Conservation (phyloP, 1,139 yeast genomes). For the Geotrichum carabidarum region DNA sequence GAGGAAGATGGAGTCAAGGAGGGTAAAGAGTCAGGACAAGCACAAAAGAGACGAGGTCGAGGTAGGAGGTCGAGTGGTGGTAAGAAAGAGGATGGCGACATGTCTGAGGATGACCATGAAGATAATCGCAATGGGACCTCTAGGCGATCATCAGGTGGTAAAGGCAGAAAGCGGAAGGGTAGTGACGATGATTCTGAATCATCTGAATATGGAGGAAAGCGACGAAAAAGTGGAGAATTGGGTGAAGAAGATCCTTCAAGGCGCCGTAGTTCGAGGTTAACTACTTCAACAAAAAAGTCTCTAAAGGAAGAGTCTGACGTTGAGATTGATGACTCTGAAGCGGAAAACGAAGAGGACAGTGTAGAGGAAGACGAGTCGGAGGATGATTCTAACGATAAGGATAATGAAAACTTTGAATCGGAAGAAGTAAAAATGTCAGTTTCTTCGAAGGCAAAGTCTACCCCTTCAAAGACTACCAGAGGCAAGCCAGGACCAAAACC, state of each 20-base stretch:
- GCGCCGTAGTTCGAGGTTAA: conserved; percentile 8
- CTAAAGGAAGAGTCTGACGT: conserved; percentile 23
- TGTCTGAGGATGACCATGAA: conserved; percentile 1
- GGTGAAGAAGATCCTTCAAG: not conserved
- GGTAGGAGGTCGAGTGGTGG: conserved; percentile 1
- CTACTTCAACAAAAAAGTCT: conserved; percentile 4
- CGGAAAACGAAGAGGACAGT: conserved; percentile 25
- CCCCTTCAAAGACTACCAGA: no score
- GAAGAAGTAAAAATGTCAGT: not conserved
- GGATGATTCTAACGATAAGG: conserved; percentile 18
- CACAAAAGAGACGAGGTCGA: not conserved
- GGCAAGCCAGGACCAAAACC: not conserved
- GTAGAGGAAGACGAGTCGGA: conserved; percentile 28
- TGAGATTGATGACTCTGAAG: conserved; percentile 25
- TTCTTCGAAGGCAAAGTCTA: not conserved
- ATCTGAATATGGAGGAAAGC: conserved; percentile 1
- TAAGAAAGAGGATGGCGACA: not conserved
- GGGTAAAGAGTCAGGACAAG: not conserved
- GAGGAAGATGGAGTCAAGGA: not conserved
- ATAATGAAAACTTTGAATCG: not conserved
- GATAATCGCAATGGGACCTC: not conserved
- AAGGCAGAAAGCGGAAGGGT: not conserved
- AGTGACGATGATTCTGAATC: conserved; percentile 2
- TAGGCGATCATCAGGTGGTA: not conserved
- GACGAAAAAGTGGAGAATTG: not conserved